Evolutionary conservation across 768 basidiomycete species (phyloP).

Genomic region (Galerina marginata): DNA sequence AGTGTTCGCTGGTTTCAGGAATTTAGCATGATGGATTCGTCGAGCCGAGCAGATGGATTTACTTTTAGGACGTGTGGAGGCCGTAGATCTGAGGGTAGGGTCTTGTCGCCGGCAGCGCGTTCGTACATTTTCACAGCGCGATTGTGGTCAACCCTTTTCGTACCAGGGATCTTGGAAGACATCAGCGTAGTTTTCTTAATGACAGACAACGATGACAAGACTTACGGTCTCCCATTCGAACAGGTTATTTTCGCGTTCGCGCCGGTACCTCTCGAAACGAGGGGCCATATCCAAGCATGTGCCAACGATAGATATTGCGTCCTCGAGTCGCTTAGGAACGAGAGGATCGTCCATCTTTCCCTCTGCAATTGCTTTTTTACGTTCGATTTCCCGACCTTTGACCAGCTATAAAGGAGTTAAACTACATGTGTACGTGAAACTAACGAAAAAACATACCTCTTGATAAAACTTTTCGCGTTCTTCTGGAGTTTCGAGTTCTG

Average conservation of each 20-base stretch:
- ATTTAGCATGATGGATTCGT: conserved; percentile 3
- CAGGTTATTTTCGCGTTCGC: conserved; percentile 88
- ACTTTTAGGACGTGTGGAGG: conserved; percentile 86
- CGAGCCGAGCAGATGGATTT: conserved; percentile 12
- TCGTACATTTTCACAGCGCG: conserved; percentile 96
- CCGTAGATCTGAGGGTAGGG: conserved; percentile 88
- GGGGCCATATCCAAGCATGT: conserved; percentile 96
- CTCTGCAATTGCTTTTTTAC: conserved; percentile 74
- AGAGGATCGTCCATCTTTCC: conserved; percentile 90
- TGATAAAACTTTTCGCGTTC: conserved; percentile 74
- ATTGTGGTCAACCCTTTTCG: conserved; percentile 83
- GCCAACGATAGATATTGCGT: conserved; percentile 92
- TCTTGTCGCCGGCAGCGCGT: conserved; percentile 92
- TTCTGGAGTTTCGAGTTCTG: conserved; percentile 60
- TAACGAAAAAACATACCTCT: conserved; percentile 54
- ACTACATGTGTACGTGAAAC: conserved; percentile 25
- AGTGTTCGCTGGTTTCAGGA: conserved; percentile 67
- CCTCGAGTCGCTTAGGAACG: conserved; percentile 79
- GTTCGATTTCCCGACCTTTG: conserved; percentile 73
- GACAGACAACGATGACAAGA: conserved; percentile 33
- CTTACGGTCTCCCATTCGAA: conserved; percentile 86
- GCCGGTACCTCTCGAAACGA: conserved; percentile 87
- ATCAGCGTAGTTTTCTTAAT: conserved; percentile 47
- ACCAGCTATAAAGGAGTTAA: conserved; percentile 54
- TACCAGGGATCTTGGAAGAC: conserved; percentile 68